These are phyloP conservation scores for Saussurea involucrata DNA, from an alignment of 129 eudicot species.

Conservation along the genomic window DNA sequence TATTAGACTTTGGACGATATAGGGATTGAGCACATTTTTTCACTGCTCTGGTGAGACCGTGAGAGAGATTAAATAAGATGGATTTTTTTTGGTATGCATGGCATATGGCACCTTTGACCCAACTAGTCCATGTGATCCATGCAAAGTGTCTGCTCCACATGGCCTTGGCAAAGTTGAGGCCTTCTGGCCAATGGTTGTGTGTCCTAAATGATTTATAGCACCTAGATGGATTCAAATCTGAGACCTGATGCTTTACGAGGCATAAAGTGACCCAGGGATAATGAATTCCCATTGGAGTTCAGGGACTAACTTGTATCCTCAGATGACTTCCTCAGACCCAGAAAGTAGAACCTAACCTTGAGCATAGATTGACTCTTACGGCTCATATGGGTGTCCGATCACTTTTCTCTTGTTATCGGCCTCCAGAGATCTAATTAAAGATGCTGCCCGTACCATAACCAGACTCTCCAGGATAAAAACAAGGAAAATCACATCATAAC, in stretches of 20 bases:
- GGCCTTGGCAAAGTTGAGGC: too few relatives aligned
- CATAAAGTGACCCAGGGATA: too few relatives aligned
- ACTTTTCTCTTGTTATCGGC: not conserved
- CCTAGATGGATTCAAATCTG: too few relatives aligned
- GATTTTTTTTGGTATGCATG: not conserved
- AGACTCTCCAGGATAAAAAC: not conserved
- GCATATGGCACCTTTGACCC: not conserved
- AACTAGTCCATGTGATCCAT: not conserved
- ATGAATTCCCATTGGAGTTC: not conserved
- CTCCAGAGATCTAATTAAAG: not conserved
- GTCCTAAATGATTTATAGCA: too few relatives aligned
- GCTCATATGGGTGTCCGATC: not conserved
- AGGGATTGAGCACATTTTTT: not conserved
- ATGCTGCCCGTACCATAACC: not conserved
- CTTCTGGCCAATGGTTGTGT: not conserved
- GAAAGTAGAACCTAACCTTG: not conserved
- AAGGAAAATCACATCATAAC: not conserved
- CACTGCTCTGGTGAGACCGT: not conserved
- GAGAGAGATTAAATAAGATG: not conserved
- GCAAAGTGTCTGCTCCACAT: not conserved
- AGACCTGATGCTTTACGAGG: too few relatives aligned
- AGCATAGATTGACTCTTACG: not conserved
- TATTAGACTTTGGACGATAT: not conserved
- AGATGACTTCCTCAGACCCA: not conserved
- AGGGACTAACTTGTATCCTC: not conserved